Conservation (phyloP, 306 rosid species). For the Trifolium pratense region DNA sequence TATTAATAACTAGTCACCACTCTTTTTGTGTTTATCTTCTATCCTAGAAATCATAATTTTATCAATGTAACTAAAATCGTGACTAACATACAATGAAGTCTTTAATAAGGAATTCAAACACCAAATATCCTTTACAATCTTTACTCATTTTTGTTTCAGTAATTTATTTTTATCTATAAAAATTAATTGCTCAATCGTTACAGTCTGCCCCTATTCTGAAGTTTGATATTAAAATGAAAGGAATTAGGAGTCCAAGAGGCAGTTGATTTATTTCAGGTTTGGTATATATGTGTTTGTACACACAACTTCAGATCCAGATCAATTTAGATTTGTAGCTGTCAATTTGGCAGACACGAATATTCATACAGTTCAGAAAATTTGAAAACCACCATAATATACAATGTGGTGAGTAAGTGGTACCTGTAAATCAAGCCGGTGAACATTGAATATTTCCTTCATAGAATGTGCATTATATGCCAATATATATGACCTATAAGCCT, state of each 20-base stretch:
- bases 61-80: not conserved
- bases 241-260: not conserved
- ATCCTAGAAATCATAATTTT: not conserved
- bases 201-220: not conserved
- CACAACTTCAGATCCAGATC: not conserved
- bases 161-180: not conserved
- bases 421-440: slow-evolving; percentile 88
- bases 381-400: slow-evolving; percentile 11
- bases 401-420: slow-evolving; percentile 41
- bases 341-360: slow-evolving; percentile 20
- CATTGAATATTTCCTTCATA: slow-evolving; percentile 91
- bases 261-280: slow-evolving; percentile 12
- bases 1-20: not conserved
- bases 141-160: slow-evolving; percentile 7
- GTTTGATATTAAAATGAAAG: slow-evolving; percentile 14
- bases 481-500: slow-evolving; percentile 84
- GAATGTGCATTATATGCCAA: slow-evolving; percentile 90
- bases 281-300: not conserved
- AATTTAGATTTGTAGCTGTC: not conserved
- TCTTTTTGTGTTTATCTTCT: not conserved
- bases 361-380: slow-evolving; percentile 21
- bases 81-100: slow-evolving; percentile 1
- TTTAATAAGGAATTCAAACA: slow-evolving; percentile 12
- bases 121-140: not conserved
- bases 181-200: not conserved